These are phyloP conservation scores for Suillus americanus DNA, from an alignment of 768 basidiomycete species.

Conservation along the genomic window DNA sequence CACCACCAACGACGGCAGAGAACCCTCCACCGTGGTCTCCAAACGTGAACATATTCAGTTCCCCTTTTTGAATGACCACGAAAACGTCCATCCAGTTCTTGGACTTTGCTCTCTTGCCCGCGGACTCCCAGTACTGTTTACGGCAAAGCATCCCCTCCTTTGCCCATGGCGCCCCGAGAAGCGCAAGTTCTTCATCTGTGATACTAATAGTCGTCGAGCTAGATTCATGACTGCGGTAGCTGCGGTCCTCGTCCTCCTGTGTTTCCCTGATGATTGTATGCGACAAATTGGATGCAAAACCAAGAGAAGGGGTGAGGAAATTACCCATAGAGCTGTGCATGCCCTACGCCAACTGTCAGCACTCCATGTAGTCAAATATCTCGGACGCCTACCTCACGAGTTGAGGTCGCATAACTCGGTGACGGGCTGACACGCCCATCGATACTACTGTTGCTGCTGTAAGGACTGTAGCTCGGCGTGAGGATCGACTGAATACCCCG, in stretches of 20 bases:
- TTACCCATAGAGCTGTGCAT: conserved; percentile 63
- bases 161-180: conserved; percentile 97
- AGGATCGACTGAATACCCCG: conserved; percentile 84
- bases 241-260: conserved; percentile 83
- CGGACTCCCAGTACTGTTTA: conserved; percentile 91
- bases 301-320: conserved; percentile 83
- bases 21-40: conserved; percentile 68
- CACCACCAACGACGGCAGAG: conserved; percentile 80
- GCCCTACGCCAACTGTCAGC: conserved; percentile 38
- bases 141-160: conserved; percentile 97
- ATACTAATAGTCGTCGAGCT: conserved; percentile 79
- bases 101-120: conserved; percentile 81
- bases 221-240: conserved; percentile 62
- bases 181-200: conserved; percentile 91
- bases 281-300: conserved; percentile 94
- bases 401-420: conserved; percentile 89
- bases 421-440: conserved; percentile 94
- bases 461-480: conserved; percentile 70
- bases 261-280: conserved; percentile 96
- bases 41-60: conserved; percentile 95
- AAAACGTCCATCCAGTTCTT: conserved; percentile 95
- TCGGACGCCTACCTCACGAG: conserved; percentile 62
- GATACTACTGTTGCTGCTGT: conserved; percentile 79
- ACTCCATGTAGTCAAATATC: background rate
- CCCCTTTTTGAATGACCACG: conserved; percentile 92